Evolutionary conservation across 345 rosid genomes (phyloP), one percentile per base, ranked within the genome.

Genomic region (Corchorus capsularis): DNA sequence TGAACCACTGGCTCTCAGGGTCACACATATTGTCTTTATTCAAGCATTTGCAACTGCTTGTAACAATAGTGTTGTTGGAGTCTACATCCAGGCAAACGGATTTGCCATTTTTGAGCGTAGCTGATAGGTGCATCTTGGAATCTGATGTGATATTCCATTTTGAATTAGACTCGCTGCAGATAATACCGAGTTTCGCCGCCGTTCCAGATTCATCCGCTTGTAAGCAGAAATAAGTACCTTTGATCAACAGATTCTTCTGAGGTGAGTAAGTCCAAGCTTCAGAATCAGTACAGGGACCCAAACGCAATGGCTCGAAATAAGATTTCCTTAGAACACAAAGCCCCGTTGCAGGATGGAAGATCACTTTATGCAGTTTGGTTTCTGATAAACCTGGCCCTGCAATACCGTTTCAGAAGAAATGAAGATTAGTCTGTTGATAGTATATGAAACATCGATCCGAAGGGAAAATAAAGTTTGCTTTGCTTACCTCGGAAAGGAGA

Each of bases 361-460:
- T 89, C 82, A 93, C 81, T 83, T 85, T 86, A 80, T 93, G 92
- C 87, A 54, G 71, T 63, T 59, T 75, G 46, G 77, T 83, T 79
- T 91, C 89, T 6, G 88, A 80, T 22, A 85, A 2, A 55, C 94
- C 96, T 56, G 99, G 97, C 70, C 97, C 99, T 95, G 93, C 75
- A 74, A 27, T 16, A 17, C 53, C 47, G 19, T 54, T 17, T 45
- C 2, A 9, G 14, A 20, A 69, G 63, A 72, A 34, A 54, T 59
- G 55, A 43, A 43, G 7, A 9, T 8, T 41, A 17, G 19, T 9
- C 5, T n/a, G n/a, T 69, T 20, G 13, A 50, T 39, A 3, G 43
- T 1, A 39, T 39, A 39, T 39, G 43, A 39, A 39, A 39, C 43
- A 39, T 39, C 43, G 27, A 27, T 27, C 27, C 27, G 13, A 20